phyloP scores from a whole-genome alignment of 768 basidiomycete species.

The Trametes punicea region DNA sequence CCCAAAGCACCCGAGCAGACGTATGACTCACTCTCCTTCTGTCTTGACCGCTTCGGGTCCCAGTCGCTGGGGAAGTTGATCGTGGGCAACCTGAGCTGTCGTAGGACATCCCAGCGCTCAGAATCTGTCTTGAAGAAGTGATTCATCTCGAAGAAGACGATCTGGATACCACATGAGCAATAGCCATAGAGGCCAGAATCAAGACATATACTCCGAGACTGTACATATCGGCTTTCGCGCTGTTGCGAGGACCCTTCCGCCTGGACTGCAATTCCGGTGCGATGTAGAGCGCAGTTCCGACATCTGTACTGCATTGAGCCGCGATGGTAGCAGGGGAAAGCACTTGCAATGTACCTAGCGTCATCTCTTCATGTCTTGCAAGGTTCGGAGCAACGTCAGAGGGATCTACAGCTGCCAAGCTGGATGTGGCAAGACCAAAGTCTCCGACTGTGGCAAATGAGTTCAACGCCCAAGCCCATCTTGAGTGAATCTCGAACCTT shows the following conservation, averaged over 20 bases:
- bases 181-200: neutral
- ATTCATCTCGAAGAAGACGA: conserved; percentile 98
- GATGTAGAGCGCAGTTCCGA: conserved; percentile 89
- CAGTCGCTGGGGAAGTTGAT: conserved; percentile 78
- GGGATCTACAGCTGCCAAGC: conserved; percentile 74
- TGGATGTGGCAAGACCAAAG: conserved; percentile 87
- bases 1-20: neutral
- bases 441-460: conserved; percentile 64
- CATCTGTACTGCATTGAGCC: conserved; percentile 44
- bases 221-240: conserved; percentile 91
- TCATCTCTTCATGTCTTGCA: conserved; percentile 64
- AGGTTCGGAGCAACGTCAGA: conserved; percentile 52
- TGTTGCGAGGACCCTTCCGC: conserved; percentile 61
- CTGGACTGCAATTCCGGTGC: conserved; percentile 83
- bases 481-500: conserved; percentile 45
- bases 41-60: conserved; percentile 56
- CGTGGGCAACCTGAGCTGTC: conserved; percentile 66
- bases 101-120: conserved; percentile 82
- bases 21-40: conserved; percentile 60
- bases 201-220: conserved; percentile 71
- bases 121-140: conserved; percentile 76
- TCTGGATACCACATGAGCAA: conserved; percentile 38
- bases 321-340: neutral
- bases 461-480: neutral
- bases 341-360: conserved; percentile 47